A percentile compares a stretch with the other conserved stretches of the same genome.
phyloP scores from a whole-genome alignment of 139 green algal genomes.

The Picochlorum sp. region DNA sequence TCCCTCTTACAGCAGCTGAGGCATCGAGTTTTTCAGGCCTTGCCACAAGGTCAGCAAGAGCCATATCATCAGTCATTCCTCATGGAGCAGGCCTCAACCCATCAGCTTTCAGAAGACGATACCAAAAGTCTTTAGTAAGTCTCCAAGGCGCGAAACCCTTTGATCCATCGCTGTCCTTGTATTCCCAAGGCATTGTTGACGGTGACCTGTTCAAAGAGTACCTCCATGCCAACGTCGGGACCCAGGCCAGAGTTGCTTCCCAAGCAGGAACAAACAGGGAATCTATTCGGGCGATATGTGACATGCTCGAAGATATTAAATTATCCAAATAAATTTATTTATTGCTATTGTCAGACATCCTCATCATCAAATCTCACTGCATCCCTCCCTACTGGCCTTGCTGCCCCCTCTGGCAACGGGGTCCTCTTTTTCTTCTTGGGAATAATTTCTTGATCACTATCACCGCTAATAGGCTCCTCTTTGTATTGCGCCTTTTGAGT shows the following conservation, averaged over 20 bases:
- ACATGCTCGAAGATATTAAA: not conserved
- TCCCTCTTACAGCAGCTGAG: slow-evolving; percentile 16
- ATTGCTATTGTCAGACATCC: not conserved
- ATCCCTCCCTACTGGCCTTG: too few species aligned
- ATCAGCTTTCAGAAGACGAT: slow-evolving; percentile 51
- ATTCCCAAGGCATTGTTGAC: slow-evolving; percentile 42
- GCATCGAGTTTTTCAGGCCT: not conserved
- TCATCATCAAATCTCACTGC: not conserved
- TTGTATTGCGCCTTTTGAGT: not conserved
- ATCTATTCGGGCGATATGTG: not conserved
- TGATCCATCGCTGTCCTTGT: slow-evolving; percentile 3
- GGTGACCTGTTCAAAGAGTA: slow-evolving; percentile 42
- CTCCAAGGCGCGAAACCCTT: slow-evolving; percentile 22
- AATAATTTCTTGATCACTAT: too few species aligned
- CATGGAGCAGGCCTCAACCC: slow-evolving; percentile 67
- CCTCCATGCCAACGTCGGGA: slow-evolving; percentile 15
- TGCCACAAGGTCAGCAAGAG: slow-evolving; percentile 39
- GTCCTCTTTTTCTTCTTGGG: too few species aligned
- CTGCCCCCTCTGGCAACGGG: too few species aligned
- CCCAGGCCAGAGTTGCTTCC: slow-evolving; percentile 22
- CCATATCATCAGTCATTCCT: slow-evolving; percentile 29
- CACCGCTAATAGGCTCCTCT: too few species aligned
- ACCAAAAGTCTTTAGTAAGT: slow-evolving; percentile 10
- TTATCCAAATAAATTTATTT: not conserved
- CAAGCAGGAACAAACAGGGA: slow-evolving; percentile 7